phyloP scores from a whole-genome alignment of 78 protist genomes.

The Protostelium mycophagum region DNA sequence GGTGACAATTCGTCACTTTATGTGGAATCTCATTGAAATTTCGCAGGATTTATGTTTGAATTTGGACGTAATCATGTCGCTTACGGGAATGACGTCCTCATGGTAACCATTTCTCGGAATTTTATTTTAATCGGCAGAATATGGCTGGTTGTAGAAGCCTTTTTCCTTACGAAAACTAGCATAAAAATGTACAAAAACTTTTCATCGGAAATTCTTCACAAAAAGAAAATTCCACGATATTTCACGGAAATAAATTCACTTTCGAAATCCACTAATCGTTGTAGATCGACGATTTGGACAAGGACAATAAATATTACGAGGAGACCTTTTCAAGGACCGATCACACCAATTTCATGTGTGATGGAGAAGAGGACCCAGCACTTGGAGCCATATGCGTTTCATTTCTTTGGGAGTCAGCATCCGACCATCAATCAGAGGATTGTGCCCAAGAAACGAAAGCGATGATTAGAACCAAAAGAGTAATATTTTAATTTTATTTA shows the following conservation, averaged over 20 bases:
- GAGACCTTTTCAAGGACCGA: neutral
- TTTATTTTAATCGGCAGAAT: too few relatives aligned
- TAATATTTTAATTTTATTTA: too few relatives aligned
- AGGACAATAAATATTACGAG: neutral
- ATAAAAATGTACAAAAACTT: too few relatives aligned
- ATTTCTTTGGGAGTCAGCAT: neutral
- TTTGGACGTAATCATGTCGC: neutral
- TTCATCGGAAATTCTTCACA: too few relatives aligned
- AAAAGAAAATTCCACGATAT: too few relatives aligned
- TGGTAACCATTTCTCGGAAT: too few relatives aligned
- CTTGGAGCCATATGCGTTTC: neutral
- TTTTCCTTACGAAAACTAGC: too few relatives aligned
- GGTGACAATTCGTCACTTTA: neutral
- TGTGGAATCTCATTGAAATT: neutral
- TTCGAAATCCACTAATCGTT: neutral
- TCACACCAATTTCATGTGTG: neutral
- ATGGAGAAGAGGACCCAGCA: neutral
- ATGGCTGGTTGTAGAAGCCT: too few relatives aligned
- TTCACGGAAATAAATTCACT: neutral
- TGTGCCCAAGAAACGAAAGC: neutral
- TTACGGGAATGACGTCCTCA: neutral
- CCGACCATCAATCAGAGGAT: neutral
- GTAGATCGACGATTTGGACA: neutral
- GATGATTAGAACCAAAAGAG: neutral
- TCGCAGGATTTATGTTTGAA: neutral